phyloP scores from a whole-genome alignment of 225 moss, liverwort and hornwort genomes.

The Marchantia polymorpha region DNA sequence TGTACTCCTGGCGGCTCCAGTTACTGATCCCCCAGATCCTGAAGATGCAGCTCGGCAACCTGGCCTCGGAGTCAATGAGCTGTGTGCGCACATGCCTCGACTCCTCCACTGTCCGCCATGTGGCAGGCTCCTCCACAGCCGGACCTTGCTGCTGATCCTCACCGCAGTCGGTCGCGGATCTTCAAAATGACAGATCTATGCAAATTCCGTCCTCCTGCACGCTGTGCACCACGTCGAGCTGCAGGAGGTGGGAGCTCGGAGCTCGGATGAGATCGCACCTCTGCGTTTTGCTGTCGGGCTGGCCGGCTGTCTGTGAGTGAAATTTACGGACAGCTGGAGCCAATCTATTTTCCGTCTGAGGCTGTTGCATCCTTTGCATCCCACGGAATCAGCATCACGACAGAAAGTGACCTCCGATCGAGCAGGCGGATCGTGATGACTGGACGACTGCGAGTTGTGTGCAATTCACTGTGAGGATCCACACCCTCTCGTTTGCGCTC shows the following conservation, averaged over 20 bases:
- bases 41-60: not conserved
- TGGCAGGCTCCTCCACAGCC: not conserved
- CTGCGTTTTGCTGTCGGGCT: too few species aligned
- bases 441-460: not conserved
- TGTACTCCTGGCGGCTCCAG: constrained; percentile 7
- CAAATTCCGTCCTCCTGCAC: not conserved
- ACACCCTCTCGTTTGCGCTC: constrained; percentile 6
- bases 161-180: not conserved
- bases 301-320: not conserved
- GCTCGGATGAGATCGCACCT: not conserved
- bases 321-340: not conserved
- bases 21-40: not conserved
- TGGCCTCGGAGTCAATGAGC: not conserved
- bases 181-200: not conserved
- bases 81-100: constrained; percentile 6
- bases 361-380: not conserved
- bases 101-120: not conserved
- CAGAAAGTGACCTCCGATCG: not conserved
- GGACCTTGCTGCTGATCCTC: too few species aligned
- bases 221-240: not conserved
- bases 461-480: not conserved
- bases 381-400: not conserved
- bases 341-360: not conserved
- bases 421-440: not conserved
- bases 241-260: not conserved